These are phyloP conservation scores for Neurospora sp. DNA, from an alignment of 495 filamentous ascomycete species.

Conservation along the genomic window DNA sequence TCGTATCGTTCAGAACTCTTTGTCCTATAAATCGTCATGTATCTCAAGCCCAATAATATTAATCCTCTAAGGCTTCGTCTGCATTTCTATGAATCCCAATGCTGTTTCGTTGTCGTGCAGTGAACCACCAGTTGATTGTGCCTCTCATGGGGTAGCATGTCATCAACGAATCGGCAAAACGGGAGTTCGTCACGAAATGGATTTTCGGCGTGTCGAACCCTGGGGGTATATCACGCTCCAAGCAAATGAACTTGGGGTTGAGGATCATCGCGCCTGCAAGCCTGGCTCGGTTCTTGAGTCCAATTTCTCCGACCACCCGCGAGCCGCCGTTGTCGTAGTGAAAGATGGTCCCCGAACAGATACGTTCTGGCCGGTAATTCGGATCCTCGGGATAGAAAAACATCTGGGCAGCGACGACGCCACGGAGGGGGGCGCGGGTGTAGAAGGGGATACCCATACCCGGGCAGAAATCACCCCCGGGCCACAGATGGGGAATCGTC, in stretches of 20 bases:
- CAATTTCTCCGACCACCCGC: background rate
- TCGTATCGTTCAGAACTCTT: background rate
- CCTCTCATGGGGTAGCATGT: background rate
- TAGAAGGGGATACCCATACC: background rate
- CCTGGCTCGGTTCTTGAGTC: background rate
- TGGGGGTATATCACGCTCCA: background rate
- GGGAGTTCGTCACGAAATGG: background rate
- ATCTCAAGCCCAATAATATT: background rate
- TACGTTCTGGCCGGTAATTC: background rate
- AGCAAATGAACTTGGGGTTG: background rate
- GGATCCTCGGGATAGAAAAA: background rate
- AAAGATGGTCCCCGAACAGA: background rate
- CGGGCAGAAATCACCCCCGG: no score
- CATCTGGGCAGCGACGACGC: background rate
- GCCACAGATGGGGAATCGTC: background rate
- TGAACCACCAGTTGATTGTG: background rate
- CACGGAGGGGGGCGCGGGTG: background rate
- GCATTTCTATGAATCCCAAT: background rate
- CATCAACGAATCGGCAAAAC: background rate
- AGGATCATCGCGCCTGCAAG: background rate
- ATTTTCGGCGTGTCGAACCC: background rate
- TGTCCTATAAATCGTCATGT: background rate
- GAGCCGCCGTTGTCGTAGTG: background rate
- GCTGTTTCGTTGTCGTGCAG: background rate
- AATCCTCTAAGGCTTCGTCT: background rate